Evolutionary conservation across 2,329 filamentous ascomycete species (phyloP), one percentile per base, ranked within the genome.

Genomic region (Xylaria sp.): DNA sequence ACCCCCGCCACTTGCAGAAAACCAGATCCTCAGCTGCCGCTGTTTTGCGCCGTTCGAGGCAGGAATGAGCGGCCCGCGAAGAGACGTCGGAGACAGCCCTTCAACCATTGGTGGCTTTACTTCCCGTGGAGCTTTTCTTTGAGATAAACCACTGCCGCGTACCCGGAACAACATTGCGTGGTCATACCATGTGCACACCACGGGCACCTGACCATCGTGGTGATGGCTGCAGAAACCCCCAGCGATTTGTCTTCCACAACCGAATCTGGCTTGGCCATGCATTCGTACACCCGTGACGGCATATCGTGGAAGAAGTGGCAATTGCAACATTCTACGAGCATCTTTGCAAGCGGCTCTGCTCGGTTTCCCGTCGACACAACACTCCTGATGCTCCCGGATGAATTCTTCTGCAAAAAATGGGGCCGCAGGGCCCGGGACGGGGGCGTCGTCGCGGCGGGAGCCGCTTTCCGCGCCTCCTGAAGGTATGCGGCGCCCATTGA

Each of bases 141-240:
- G 73, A 93, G 80, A 69, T 90, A 87, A 3, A 93, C 86, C 53
- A 90, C 83, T 1, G 90, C 88, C 11, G 88, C 87, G 80, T 90
- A 90, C 7, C 90, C 90, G 11, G 89, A 85, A 76, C 91, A 93
- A 79, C 91, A 93, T 66, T 80, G 81, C 14, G 85, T 90, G 71
- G 84, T 89, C 90, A 93, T 92, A 58, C 86, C 85, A 79, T 93
- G 91, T 51, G 83, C 82, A 77, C 91, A 93, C 91, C 91, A 93
- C 8, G 90, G 90, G 76, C 90, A 93, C 71, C 86, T 87, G 30
- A 91, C 87, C 75, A 85, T 87, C 71, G 89, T 89, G 8, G 85
- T 88, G 53, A 90, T 83, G 6, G 85, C 81, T 0, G 87, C 87
- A 50, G 83, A 83, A 51, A 88, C 86, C 0, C 86, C 86, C 5